Base-by-base conservation (phyloP, 306 rosid species). In the Glycine latifolia region DNA sequence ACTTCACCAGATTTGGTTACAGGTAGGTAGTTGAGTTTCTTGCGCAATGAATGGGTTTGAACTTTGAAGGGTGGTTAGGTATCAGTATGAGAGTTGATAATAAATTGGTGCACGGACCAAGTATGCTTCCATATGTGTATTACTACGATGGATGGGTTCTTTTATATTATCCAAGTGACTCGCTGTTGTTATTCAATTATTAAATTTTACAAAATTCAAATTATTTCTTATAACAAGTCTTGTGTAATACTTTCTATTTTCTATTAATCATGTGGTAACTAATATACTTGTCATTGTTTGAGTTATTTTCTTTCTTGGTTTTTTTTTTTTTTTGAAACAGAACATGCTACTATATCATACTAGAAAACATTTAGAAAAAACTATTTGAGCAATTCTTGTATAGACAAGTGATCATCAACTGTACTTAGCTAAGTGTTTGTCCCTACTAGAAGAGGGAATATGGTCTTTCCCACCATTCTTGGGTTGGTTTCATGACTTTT, bases 31-130 rank as follows among this genome's bases (percentile, higher is more conserved):
- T 43, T 43, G 47, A 43, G 47, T 43, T 43, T 43, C 60, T 65
- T n/a, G 58, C 39, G 8, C 54, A 43, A 20, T 73, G 20, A 81
- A 81, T 63, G 75, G 16, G 14, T 81, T 66, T 74, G 41, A 67
- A 26, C 31, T 26, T 26, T 26, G 31, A 26, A 12, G 10, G 59
- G 35, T 46, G 14, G 50, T 71, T 47, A 16, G 39, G 54, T 48
- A 15, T 3, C 67, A 62, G 5, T n/a, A 11, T n/a, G 20, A 65
- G 8, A 43, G 59, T 39, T 62, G 48, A 61, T 17, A 63, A 67
- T 52, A 50, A 81, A 81, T 73, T 20, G 79, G 15, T 46, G 56
- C 84, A 73, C 79, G 74, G 74, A 7, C 11, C 33, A 35, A 46
- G 71, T 70, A 26, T 68, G 44, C 69, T 68, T 59, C n/a, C n/a